A percentile compares a stretch with the other conserved stretches of the same genome.
Evolutionary conservation across 2,329 filamentous ascomycete genomes (phyloP).

Genomic region (Fusarium dlaminii): DNA sequence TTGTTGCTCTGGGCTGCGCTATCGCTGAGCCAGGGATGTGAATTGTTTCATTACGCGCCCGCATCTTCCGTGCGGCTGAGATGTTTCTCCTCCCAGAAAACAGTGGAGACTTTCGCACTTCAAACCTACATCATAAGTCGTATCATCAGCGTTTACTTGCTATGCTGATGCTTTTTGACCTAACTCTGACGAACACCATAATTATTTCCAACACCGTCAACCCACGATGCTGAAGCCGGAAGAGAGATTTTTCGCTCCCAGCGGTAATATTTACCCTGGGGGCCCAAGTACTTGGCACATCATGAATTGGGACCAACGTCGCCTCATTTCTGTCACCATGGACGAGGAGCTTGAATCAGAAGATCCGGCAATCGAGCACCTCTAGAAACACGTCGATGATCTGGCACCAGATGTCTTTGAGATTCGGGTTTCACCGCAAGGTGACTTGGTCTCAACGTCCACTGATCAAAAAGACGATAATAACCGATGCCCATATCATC

Average conservation of each 20-base stretch:
- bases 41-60: neutral
- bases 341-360: conserved; percentile 36
- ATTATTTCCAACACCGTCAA: neutral
- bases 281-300: conserved; percentile 39
- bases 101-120: neutral
- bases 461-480: conserved; percentile 43
- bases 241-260: neutral
- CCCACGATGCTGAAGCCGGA: neutral
- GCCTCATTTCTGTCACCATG: conserved; percentile 44
- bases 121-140: neutral
- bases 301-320: conserved; percentile 43
- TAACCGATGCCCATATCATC: conserved; percentile 39
- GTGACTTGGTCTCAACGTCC: conserved; percentile 32
- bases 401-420: conserved; percentile 31
- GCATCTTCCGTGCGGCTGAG: neutral
- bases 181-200: too few relatives aligned
- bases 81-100: neutral
- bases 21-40: neutral
- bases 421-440: conserved; percentile 36
- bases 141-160: neutral
- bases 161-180: neutral
- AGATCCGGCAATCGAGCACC: conserved; percentile 37
- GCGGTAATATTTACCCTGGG: conserved; percentile 6
- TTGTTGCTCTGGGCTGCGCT: neutral
- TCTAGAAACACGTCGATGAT: conserved; percentile 34